A percentile compares a stretch with the other conserved stretches of the same genome.
Conservation (phyloP, 192 early-diverging fungal genomes). For the Linnemannia hyalina region DNA sequence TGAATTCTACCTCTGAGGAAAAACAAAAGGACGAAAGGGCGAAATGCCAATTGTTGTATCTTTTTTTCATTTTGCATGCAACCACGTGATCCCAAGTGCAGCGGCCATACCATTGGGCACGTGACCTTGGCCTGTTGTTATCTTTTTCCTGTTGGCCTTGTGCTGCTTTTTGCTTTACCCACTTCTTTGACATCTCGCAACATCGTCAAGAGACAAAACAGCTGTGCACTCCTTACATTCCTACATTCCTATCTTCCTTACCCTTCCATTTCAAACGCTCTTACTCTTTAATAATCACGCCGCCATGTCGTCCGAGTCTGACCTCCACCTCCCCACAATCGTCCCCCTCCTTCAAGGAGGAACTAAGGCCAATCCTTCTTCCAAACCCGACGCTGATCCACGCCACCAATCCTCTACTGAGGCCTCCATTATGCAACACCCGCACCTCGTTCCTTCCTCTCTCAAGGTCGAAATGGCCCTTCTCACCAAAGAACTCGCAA, state of each 20-base stretch:
- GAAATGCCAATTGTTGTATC: neutral
- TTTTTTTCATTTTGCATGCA: neutral
- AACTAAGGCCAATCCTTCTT: conserved; percentile 17
- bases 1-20: neutral
- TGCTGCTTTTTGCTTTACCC: neutral
- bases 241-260: neutral
- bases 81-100: neutral
- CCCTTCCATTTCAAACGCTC: neutral
- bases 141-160: neutral
- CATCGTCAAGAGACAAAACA: neutral
- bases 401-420: conserved; percentile 30
- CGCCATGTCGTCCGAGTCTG: conserved; percentile 55
- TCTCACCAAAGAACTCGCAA: conserved; percentile 75
- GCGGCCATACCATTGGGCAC: neutral
- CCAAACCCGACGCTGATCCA: conserved; percentile 14
- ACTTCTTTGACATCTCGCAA: neutral
- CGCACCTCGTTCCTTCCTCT: conserved; percentile 57
- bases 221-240: neutral
- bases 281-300: neutral
- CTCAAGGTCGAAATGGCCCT: conserved; percentile 74
- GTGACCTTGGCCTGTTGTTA: neutral
- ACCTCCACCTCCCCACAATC: conserved; percentile 54
- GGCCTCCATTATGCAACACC: conserved; percentile 36
- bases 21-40: neutral
- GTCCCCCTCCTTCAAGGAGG: conserved; percentile 42